These are phyloP conservation scores for Chenopodium album DNA, from an alignment of 148 eudicot species.

Conservation along the genomic window DNA sequence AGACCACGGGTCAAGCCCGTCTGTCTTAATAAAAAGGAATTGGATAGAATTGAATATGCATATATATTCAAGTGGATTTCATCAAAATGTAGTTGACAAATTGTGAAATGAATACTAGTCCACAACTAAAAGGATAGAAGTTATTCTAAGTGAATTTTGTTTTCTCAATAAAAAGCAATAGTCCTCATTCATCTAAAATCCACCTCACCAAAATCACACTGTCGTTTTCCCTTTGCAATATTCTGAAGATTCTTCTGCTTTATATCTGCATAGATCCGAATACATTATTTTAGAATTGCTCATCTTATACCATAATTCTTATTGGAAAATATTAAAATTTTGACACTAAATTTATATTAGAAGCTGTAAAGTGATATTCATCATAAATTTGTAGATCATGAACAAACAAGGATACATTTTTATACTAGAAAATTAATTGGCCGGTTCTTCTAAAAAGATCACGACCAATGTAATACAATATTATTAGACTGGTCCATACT, in stretches of 20 bases:
- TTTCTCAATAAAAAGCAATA: background rate
- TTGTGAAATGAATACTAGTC: background rate
- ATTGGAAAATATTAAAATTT: background rate
- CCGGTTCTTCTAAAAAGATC: background rate
- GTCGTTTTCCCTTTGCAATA: constrained; percentile 21
- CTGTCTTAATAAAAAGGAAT: too few relatives aligned
- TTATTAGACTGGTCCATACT: too few relatives aligned
- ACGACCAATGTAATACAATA: too few relatives aligned
- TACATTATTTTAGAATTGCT: background rate
- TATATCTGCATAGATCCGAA: constrained; percentile 13
- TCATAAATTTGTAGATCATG: background rate
- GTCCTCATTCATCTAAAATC: background rate
- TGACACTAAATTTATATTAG: background rate
- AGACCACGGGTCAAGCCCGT: too few relatives aligned
- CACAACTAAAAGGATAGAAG: background rate
- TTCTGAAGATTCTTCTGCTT: constrained; percentile 8
- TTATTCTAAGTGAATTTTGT: background rate
- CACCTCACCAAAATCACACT: constrained; percentile 9
- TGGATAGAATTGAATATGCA: too few relatives aligned
- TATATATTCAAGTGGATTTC: too few relatives aligned
- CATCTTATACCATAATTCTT: background rate
- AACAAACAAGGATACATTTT: background rate
- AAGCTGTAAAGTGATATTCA: background rate
- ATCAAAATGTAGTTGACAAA: too few relatives aligned
- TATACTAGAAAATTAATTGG: background rate